These are phyloP conservation scores for Microbotryum saponariae DNA, from an alignment of 1,284 basidiomycete species.

Conservation along the genomic window DNA sequence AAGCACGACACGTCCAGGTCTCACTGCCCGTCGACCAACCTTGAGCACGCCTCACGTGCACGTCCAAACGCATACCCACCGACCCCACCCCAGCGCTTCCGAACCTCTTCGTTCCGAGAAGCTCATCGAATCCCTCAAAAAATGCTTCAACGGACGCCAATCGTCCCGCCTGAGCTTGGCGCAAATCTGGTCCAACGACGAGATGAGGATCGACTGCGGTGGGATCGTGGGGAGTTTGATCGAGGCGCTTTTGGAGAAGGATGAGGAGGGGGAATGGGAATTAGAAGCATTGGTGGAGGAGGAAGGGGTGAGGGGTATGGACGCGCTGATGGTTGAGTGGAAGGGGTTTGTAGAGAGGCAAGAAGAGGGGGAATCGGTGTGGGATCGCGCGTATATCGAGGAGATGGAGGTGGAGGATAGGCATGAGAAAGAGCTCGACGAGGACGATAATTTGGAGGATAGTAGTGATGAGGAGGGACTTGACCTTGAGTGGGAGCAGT, in stretches of 20 bases:
- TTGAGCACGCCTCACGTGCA: conserved; percentile 1
- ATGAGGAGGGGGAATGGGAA: not conserved
- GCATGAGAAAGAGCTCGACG: not conserved
- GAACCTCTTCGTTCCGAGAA: not conserved
- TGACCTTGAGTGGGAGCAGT: too few relatives aligned
- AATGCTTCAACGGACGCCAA: not conserved
- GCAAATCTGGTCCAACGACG: not conserved
- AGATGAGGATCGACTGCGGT: conserved; percentile 4
- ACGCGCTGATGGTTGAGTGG: conserved; percentile 5
- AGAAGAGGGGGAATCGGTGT: not conserved
- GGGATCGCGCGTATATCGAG: not conserved
- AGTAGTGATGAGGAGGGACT: too few relatives aligned
- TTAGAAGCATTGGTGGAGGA: not conserved
- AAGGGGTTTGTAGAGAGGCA: not conserved
- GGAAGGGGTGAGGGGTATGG: not conserved
- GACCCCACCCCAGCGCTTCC: not conserved
- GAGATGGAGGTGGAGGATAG: not conserved
- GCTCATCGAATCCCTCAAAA: not conserved
- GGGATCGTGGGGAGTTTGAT: conserved; percentile 2
- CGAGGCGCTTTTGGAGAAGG: conserved; percentile 5
- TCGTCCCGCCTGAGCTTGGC: not conserved
- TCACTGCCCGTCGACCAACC: not conserved
- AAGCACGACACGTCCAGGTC: not conserved
- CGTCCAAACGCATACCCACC: not conserved
- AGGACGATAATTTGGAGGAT: not conserved